phyloP scores from a whole-genome alignment of 2,329 filamentous ascomycete species.

The Neonectria magnoliae region DNA sequence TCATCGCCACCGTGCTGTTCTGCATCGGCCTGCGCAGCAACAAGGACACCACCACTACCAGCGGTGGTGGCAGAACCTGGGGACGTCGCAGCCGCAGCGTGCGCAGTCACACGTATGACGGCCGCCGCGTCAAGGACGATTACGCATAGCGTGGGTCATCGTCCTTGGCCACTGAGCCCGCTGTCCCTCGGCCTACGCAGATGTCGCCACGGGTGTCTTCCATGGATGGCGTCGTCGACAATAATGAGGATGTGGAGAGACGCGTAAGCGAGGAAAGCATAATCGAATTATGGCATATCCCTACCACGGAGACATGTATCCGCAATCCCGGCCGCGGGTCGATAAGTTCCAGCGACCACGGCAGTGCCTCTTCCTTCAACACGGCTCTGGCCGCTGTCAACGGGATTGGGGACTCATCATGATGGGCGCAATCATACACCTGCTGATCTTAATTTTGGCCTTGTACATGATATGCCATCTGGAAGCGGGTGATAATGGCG shows the following conservation, averaged over 20 bases:
- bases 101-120: conserved; percentile 52
- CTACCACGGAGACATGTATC: neutral
- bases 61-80: conserved; percentile 47
- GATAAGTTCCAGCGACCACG: neutral
- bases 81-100: conserved; percentile 46
- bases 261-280: neutral
- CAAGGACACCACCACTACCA: conserved; percentile 46
- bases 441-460: conserved; percentile 6
- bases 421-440: neutral
- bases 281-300: neutral
- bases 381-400: neutral
- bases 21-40: conserved; percentile 67
- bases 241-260: neutral
- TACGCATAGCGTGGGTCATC: conserved; percentile 60
- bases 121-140: conserved; percentile 75
- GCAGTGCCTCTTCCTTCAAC: neutral
- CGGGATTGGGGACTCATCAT: conserved; percentile 1
- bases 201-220: neutral
- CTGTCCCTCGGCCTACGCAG: neutral
- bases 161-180: conserved; percentile 4
- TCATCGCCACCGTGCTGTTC: conserved; percentile 75
- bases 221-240: conserved; percentile 1
- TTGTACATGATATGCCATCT: conserved; percentile 17
- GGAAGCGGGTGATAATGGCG: neutral
- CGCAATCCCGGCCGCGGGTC: neutral